Base-by-base conservation (phyloP, 495 filamentous ascomycete genomes). In the Annulohypoxylon nitens region DNA sequence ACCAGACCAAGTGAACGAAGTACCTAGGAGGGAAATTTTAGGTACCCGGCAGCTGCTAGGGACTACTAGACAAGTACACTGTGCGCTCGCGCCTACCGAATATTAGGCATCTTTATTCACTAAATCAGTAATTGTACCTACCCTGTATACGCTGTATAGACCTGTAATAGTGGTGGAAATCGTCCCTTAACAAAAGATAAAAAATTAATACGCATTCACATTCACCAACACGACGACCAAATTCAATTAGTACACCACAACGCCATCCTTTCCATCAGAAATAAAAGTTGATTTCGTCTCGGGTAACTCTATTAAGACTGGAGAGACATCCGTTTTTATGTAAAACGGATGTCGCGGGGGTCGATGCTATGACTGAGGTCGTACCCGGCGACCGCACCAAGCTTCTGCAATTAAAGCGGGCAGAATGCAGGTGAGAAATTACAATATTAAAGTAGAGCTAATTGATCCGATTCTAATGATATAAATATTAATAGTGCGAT, bases 361-460 rank as follows among this genome's bases (percentile, higher is more conserved):
- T 79, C 75, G 80, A 83, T 86, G 85, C 83, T 83, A 88, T 87
- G 86, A 85, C 81, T 84, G 86, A 87, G 85, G 85, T 86, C 81
- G 84, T 79, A 70, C 81, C 81, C 81, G 83, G 82, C 82, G 85
- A 87, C 81, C 86, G 83, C 80, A 79, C 80, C 76, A 84, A 78
- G 78, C 85, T 86, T 80, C 83, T 87, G 81, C 84, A 80, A 81
- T 83, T 81, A 68, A 87, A 86, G 79, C 79, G 80, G 75, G 80
- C 77, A 76, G 81, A 87, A 80, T 81, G 80, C 78, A 86, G 82
- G 84, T 87, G 61, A 79, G 78, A 79, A 25, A 23, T 64, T 62
- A 33, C 43, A 74, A 73, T 69, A 75, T 76, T 73, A 75, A 74
- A 76, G 85, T 80, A 81, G 81, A 79, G 80, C 81, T 70, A 69